These are phyloP conservation scores for Penicillium fuscoglaucum DNA, from an alignment of 2,329 filamentous ascomycete genomes.

Conservation along the genomic window DNA sequence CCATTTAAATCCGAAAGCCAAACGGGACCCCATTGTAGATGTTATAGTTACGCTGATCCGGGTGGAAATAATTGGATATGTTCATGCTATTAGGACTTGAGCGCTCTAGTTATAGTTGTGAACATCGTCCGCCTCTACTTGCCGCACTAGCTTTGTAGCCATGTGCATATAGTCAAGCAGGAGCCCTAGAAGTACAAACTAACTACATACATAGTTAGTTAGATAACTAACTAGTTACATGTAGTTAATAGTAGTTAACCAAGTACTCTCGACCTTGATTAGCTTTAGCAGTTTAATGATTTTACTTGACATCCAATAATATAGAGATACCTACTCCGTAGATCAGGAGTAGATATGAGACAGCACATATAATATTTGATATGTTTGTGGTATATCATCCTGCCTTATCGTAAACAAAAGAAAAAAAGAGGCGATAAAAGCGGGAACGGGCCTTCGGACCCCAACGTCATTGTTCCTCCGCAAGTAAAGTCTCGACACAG, in stretches of 20 bases:
- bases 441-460: conserved; percentile 1
- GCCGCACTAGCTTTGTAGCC: background rate
- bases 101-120: background rate
- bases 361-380: background rate
- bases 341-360: background rate
- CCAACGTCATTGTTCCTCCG: conserved; percentile 11
- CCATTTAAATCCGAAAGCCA: background rate
- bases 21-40: background rate
- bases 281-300: background rate
- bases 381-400: background rate
- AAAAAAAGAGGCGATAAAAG: background rate
- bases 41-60: background rate
- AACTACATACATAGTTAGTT: no score
- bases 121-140: background rate
- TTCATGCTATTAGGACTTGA: background rate
- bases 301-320: background rate
- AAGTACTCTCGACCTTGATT: background rate
- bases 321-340: background rate
- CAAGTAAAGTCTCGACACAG: conserved; percentile 6
- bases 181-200: background rate
- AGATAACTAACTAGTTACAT: no score
- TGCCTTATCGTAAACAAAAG: no score
- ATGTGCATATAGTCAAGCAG: background rate
- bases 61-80: background rate
- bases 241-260: background rate